A percentile compares a stretch with the other conserved stretches of the same genome.
Evolutionary conservation across 352 stramenopile species (phyloP).

Genomic region (Phytopythium ostracodes): DNA sequence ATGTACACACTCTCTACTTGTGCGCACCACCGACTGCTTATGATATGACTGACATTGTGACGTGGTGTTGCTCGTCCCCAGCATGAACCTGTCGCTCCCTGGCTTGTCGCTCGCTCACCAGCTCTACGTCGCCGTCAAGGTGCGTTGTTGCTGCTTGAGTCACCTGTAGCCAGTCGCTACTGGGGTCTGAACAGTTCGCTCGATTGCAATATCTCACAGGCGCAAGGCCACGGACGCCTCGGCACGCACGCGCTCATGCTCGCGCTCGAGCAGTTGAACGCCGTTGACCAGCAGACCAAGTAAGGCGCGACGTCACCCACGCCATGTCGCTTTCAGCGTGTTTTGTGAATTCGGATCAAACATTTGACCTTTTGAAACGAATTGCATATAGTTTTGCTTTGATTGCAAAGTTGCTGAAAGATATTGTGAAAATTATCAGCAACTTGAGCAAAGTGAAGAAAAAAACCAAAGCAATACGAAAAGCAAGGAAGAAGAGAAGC

Average conservation of each 20-base stretch:
- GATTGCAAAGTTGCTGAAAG: not conserved
- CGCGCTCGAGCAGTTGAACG: slow-evolving; percentile 85
- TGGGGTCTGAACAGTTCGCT: not conserved
- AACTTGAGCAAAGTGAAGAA: slow-evolving; percentile 8
- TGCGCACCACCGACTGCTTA: not conserved
- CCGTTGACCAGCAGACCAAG: slow-evolving; percentile 16
- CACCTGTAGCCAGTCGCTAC: not conserved
- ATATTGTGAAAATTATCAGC: not conserved
- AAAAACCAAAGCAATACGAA: slow-evolving; percentile 7
- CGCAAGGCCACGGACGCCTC: slow-evolving; percentile 74
- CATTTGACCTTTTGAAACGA: slow-evolving; percentile 12
- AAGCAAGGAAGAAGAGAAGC: slow-evolving; percentile 18
- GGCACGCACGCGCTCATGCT: slow-evolving; percentile 89
- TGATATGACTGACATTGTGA: not conserved
- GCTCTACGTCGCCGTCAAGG: slow-evolving; percentile 82
- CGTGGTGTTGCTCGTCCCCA: slow-evolving; percentile 5
- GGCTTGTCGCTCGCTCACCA: slow-evolving; percentile 86
- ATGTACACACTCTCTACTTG: too few relatives aligned
- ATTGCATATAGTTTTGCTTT: too few relatives aligned
- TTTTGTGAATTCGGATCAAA: not conserved
- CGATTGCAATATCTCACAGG: slow-evolving; percentile 19
- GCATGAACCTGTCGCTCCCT: slow-evolving; percentile 85
- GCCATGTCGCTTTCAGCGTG: slow-evolving; percentile 4
- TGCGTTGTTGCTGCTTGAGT: slow-evolving; percentile 8
- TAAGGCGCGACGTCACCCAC: not conserved